Base-by-base conservation (phyloP, 768 basidiomycete genomes). In the Nidularia pulvinata region DNA sequence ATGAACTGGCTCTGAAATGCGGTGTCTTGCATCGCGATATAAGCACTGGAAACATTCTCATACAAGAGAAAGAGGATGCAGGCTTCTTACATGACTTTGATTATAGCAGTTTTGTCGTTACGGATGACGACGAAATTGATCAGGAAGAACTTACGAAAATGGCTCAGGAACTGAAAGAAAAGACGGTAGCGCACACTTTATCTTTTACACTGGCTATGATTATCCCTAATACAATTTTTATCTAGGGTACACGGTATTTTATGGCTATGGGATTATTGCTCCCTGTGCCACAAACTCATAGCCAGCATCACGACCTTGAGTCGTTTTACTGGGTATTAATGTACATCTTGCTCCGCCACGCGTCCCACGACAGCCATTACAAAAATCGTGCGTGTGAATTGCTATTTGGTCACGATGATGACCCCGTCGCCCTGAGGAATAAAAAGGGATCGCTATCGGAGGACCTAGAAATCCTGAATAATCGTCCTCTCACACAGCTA, bases 51-150 rank as follows among this genome's bases (percentile, higher is more conserved):
- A 52, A 52, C 33, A 46, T 52, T 7, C 35, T 52, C 13, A 1
- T 52, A 4, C 3, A 25, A 5, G 36, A 45, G 10, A 14, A 33
- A 16, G 39, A 30, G n/a, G 5, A 7, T n/a, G 7, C 16, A 30
- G 51, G 51, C 5, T 46, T 52, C 22, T 11, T 52, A 30, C 51
- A 52, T 33, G 51, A 52, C 16, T 25, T 46, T 22, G 51, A 52
- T 45, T 46, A 10, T 39, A 10, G 10, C 10, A 10, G 37, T 39
- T 10, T 10, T 39, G 10, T 39, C 16, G 37, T 39, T 10, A 10
- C 37, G 10, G 37, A 39, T 39, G 37, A 39, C 16, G 37, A 39
- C 16, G 16, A 10, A 10, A 39, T 10, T 10, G 16, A 10, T 39
- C 10, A 16, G 16, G 37, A 39, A 10, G 37, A 39, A 39, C 19